A percentile compares a stretch with the other conserved stretches of the same genome.
Conservation (phyloP, 139 green algal species). For the Mychonastes homosphaera region DNA sequence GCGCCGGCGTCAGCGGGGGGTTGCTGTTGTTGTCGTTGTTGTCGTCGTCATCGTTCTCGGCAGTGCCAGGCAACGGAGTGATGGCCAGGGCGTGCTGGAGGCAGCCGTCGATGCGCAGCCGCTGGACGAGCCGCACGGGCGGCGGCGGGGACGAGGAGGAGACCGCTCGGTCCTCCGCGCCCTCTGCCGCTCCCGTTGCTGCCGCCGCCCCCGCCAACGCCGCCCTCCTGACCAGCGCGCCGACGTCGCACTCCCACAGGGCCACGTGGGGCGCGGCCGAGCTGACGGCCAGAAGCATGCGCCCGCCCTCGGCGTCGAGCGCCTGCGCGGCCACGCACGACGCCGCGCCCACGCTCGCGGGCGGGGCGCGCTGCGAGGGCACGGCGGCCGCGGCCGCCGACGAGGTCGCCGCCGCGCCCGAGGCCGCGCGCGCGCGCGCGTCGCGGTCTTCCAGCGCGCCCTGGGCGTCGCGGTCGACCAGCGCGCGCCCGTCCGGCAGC, state of each 20-base stretch:
- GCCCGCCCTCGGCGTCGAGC: not conserved
- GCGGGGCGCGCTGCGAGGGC: not conserved
- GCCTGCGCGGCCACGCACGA: not conserved
- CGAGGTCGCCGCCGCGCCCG: not conserved
- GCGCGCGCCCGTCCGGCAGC: too few species aligned
- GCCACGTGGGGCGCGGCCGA: not conserved
- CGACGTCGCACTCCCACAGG: conserved; percentile 8
- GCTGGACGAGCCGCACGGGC: not conserved
- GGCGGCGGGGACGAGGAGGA: not conserved
- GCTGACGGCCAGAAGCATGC: not conserved
- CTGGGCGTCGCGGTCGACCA: too few species aligned
- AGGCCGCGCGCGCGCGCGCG: conserved; percentile 5
- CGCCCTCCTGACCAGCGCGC: not conserved
- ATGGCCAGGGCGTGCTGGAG: too few species aligned
- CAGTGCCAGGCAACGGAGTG: not conserved
- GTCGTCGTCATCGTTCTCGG: not conserved
- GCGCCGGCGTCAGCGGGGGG: conserved; percentile 5
- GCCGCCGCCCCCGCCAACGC: conserved; percentile 20
- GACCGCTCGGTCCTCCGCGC: conserved; percentile 29
- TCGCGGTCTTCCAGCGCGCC: too few species aligned
- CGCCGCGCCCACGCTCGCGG: not conserved
- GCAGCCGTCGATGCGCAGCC: too few species aligned
- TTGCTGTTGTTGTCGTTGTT: not conserved
- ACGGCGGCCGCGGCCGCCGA: not conserved
- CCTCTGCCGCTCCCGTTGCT: conserved; percentile 31